Conservation (phyloP, 208 protist genomes). For the Spironucleus salmonicida region DNA sequence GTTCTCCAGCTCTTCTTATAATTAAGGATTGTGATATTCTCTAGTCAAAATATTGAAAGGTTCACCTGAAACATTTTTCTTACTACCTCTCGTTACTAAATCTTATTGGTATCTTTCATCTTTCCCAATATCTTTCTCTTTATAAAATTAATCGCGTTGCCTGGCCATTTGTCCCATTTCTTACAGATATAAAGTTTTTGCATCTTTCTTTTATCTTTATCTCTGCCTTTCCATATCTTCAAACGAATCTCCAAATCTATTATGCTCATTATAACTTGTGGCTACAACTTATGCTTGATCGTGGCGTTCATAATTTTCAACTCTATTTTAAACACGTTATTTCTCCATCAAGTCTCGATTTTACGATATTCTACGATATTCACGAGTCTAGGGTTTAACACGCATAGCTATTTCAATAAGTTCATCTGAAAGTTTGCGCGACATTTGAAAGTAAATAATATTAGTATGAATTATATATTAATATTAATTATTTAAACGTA, state of each 20-base stretch:
- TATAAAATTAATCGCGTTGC: not conserved
- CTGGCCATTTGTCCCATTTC: not conserved
- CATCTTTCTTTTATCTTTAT: not conserved
- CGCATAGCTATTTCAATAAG: not conserved
- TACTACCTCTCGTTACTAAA: not conserved
- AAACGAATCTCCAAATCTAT: not conserved
- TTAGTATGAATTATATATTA: slow-evolving; percentile 12
- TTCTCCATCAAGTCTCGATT: slow-evolving; percentile 12
- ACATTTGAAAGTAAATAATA: slow-evolving; percentile 7
- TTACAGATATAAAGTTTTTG: not conserved
- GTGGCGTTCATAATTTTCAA: not conserved
- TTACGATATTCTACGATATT: not conserved
- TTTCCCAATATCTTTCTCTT: not conserved
- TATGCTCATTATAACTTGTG: not conserved
- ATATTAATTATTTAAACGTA: too few relatives aligned
- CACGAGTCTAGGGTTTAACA: not conserved
- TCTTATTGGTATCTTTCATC: not conserved
- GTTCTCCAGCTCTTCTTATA: not conserved
- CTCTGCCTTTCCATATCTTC: slow-evolving; percentile 4
- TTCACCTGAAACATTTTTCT: not conserved
- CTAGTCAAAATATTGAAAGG: not conserved
- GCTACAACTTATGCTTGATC: slow-evolving; percentile 1
- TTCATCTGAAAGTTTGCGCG: not conserved
- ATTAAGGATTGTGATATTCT: not conserved
- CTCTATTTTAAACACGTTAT: not conserved